These are phyloP conservation scores for Apiotrichum montevideense DNA, from an alignment of 1,284 basidiomycete genomes.

Conservation along the genomic window DNA sequence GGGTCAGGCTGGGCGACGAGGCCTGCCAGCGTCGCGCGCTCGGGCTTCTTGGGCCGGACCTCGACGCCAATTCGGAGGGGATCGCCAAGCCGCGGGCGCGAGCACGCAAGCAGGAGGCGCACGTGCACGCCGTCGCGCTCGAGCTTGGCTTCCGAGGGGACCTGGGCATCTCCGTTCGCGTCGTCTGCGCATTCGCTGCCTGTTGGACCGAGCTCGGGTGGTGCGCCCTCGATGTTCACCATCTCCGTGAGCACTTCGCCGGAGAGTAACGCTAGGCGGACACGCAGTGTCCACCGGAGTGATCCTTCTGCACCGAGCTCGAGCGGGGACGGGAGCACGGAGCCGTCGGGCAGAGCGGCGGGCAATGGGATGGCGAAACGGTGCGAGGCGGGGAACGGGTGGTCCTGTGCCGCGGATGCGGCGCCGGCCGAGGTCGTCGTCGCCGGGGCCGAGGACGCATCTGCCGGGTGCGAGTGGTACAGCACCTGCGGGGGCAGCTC, in stretches of 20 bases:
- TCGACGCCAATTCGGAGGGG: slow-evolving; percentile 38
- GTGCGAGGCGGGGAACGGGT: slow-evolving; percentile 28
- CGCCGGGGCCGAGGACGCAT: neutral
- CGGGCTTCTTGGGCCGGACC: slow-evolving; percentile 24
- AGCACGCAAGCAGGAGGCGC: slow-evolving; percentile 30
- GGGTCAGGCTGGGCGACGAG: slow-evolving; percentile 30
- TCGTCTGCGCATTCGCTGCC: slow-evolving; percentile 6
- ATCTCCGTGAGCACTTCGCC: slow-evolving; percentile 24
- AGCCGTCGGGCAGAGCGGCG: slow-evolving; percentile 6
- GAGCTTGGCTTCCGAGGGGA: slow-evolving; percentile 24
- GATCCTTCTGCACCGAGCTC: slow-evolving; percentile 27
- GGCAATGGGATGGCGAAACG: slow-evolving; percentile 37
- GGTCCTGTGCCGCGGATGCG: slow-evolving; percentile 10
- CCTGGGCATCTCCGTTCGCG: slow-evolving; percentile 5
- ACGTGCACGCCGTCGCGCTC: slow-evolving; percentile 29
- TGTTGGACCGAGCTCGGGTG: slow-evolving; percentile 17
- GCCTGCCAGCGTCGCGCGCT: slow-evolving; percentile 29
- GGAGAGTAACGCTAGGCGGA: slow-evolving; percentile 20
- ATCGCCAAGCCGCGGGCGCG: slow-evolving; percentile 28
- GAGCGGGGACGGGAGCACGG: slow-evolving; percentile 34
- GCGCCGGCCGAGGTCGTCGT: slow-evolving; percentile 1
- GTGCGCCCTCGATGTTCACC: slow-evolving; percentile 35
- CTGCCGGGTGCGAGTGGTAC: slow-evolving; percentile 15
- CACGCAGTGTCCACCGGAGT: slow-evolving; percentile 29
- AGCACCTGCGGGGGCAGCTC: slow-evolving; percentile 21